These are phyloP conservation scores for Umbelopsis sp. DNA, from an alignment of 192 early-diverging fungal genomes.

Conservation along the genomic window DNA sequence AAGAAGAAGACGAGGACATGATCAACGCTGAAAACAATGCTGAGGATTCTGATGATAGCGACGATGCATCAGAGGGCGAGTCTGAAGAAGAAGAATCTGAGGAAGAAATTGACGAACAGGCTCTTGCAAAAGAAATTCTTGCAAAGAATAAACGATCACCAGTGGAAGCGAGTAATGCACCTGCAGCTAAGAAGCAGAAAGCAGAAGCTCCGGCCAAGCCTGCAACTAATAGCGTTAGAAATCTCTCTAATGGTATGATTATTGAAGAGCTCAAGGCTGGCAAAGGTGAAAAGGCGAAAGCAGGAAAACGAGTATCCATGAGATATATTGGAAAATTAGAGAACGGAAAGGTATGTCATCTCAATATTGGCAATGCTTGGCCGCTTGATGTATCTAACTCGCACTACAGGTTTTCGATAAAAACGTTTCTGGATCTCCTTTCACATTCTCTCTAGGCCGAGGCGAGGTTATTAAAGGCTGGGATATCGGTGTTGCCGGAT, in stretches of 20 bases:
- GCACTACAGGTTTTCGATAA: slow-evolving; percentile 79
- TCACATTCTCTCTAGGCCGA: slow-evolving; percentile 84
- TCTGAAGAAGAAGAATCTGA: slow-evolving; percentile 17
- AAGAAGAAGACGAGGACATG: slow-evolving; percentile 34
- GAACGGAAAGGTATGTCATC: slow-evolving; percentile 74
- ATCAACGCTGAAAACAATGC: slow-evolving; percentile 27
- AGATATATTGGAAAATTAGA: slow-evolving; percentile 93
- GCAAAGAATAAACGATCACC: slow-evolving; percentile 3
- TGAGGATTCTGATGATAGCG: slow-evolving; percentile 16
- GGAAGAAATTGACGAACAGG: slow-evolving; percentile 4
- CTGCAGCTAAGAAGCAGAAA: slow-evolving; percentile 11
- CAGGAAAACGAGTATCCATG: slow-evolving; percentile 63
- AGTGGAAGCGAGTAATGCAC: neutral
- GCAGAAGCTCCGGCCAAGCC: slow-evolving; percentile 24
- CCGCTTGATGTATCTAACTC: neutral
- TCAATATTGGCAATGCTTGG: neutral
- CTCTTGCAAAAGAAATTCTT: slow-evolving; percentile 26
- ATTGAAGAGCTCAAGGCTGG: slow-evolving; percentile 69
- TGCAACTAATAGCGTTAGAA: neutral
- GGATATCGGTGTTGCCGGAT: slow-evolving; percentile 89
- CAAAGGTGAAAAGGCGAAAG: slow-evolving; percentile 42
- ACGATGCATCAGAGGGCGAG: slow-evolving; percentile 5
- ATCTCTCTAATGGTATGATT: slow-evolving; percentile 68
- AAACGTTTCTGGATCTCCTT: slow-evolving; percentile 89
- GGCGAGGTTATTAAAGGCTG: slow-evolving; percentile 97